Conservation (phyloP, 2,329 filamentous ascomycete genomes). For the Colletotrichum shisoi region DNA sequence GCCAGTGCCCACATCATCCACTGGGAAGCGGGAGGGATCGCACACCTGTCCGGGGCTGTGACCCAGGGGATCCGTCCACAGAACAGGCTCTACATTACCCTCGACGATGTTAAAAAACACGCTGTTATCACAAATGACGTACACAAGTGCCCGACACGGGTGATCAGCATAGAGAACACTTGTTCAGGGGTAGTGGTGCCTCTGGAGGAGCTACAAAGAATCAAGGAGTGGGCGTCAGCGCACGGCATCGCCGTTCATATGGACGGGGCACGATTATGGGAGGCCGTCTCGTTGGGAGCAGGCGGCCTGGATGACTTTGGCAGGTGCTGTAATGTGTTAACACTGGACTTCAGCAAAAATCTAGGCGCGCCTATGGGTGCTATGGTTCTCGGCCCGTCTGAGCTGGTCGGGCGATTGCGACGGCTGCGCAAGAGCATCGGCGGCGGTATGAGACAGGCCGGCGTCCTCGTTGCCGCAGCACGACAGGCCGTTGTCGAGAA, state of each 20-base stretch:
- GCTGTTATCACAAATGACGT: slow-evolving; percentile 53
- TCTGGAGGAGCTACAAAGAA: slow-evolving; percentile 68
- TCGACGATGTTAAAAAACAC: slow-evolving; percentile 52
- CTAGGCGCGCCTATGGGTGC: slow-evolving; percentile 62
- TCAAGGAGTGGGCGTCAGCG: slow-evolving; percentile 68
- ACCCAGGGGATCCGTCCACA: slow-evolving; percentile 55
- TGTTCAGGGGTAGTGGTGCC: slow-evolving; percentile 71
- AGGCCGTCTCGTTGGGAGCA: slow-evolving; percentile 56
- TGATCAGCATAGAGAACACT: slow-evolving; percentile 56
- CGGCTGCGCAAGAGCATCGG: slow-evolving; percentile 84
- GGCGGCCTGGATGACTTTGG: slow-evolving; percentile 54
- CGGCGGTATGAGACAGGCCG: slow-evolving; percentile 78
- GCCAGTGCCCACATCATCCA: slow-evolving; percentile 72
- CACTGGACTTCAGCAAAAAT: slow-evolving; percentile 63
- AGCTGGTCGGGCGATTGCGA: slow-evolving; percentile 71
- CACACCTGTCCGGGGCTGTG: slow-evolving; percentile 70
- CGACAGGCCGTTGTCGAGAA: slow-evolving; percentile 81
- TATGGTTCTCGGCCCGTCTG: slow-evolving; percentile 55
- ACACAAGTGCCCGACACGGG: slow-evolving; percentile 52
- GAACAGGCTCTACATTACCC: slow-evolving; percentile 53
- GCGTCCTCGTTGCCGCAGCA: slow-evolving; percentile 78
- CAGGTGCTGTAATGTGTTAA: slow-evolving; percentile 64
- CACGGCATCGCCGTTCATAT: slow-evolving; percentile 57
- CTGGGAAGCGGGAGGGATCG: slow-evolving; percentile 64
- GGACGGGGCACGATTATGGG: slow-evolving; percentile 63